A percentile compares a stretch with the other conserved stretches of the same genome.
Evolutionary conservation across 1,139 yeast genomes (phyloP).

Genomic region (Dujonia santamariae): DNA sequence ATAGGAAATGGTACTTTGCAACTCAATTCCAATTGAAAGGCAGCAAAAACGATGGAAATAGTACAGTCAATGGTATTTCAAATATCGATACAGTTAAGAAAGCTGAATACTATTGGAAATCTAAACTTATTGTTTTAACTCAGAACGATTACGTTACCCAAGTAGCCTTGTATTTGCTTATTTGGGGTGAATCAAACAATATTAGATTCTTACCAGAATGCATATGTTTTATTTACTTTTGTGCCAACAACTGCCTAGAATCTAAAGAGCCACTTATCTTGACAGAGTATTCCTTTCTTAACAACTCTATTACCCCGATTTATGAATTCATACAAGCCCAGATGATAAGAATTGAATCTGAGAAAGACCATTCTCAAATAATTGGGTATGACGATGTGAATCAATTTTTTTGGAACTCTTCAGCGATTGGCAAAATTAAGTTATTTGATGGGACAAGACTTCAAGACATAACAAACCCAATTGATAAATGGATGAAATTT

Average conservation of each 20-base stretch:
- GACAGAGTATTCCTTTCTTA: constrained; percentile 25
- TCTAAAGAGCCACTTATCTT: too few species aligned
- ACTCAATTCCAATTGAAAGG: constrained; percentile 18
- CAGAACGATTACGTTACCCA: constrained; percentile 25
- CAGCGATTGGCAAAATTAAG: constrained; percentile 52
- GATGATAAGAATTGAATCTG: constrained; percentile 29
- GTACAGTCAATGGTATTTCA: too few species aligned
- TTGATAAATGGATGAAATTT: constrained; percentile 46
- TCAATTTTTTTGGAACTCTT: constrained; percentile 78
- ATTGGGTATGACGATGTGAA: constrained; percentile 88
- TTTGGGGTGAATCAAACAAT: constrained; percentile 47
- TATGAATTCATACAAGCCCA: constrained; percentile 41
- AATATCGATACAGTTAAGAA: neutral
- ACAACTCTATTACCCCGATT: constrained; percentile 43
- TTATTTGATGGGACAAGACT: constrained; percentile 41
- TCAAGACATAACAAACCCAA: constrained; percentile 35
- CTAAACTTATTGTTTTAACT: constrained; percentile 16
- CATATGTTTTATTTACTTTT: constrained; percentile 35
- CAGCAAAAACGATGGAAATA: neutral
- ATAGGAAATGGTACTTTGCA: constrained; percentile 40
- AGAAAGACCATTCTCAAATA: constrained; percentile 63
- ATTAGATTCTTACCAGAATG: constrained; percentile 43
- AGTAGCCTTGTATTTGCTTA: constrained; percentile 31
- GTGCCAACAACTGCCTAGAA: constrained; percentile 23
- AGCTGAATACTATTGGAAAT: constrained; percentile 22